Base-by-base conservation (phyloP, 805 yeast species). In the Lachancea dasiensis region DNA sequence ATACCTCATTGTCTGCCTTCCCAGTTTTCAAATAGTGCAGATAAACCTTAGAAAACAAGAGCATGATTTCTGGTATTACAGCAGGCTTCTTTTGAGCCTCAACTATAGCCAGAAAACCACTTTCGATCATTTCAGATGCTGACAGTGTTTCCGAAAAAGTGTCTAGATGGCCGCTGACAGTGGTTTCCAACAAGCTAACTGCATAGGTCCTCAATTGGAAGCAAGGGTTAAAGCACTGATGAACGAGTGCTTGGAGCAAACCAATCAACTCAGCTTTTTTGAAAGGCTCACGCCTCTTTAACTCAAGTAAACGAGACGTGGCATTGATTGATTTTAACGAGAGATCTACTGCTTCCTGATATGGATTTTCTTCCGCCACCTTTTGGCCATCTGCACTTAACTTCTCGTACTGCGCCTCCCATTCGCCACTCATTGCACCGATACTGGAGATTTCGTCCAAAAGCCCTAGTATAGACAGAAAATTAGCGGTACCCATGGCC, bases 201-300 rank as follows among this genome's bases (percentile, higher is more conserved):
- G 95, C 89, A 56, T 70, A 75, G 0, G 72, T 60, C 27, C 95
- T 67, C 8, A 87, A 65, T 52, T 84, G 87, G 19, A 85, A 67
- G 56, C 95, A 85, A 14, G 95, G 95, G 51, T 87, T 87, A 55
- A 82, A 72, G 56, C 95, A 84, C 57, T 89, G 96, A 51, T 83
- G 90, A 0, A 92, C 86, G 38, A 87, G 67, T 0, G 94, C 94
- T 54, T 86, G 90, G 20, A 83, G 68, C 43, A 85, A 65, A 1
- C 95, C 81, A 46, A 64, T 57, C 31, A 56, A 57, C 43, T 63
- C 69, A 27, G 60, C 67, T 30, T 60, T 60, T 1, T 54, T 46
- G 39, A 38, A 27, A 24, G 36, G 53, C 38, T 34, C 60, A 16
- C 39, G 27, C 5, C 27, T 30, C 64, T 35, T 60, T 53, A 68